Conservation (phyloP, 345 rosid species). For the Lepidium africanum region DNA sequence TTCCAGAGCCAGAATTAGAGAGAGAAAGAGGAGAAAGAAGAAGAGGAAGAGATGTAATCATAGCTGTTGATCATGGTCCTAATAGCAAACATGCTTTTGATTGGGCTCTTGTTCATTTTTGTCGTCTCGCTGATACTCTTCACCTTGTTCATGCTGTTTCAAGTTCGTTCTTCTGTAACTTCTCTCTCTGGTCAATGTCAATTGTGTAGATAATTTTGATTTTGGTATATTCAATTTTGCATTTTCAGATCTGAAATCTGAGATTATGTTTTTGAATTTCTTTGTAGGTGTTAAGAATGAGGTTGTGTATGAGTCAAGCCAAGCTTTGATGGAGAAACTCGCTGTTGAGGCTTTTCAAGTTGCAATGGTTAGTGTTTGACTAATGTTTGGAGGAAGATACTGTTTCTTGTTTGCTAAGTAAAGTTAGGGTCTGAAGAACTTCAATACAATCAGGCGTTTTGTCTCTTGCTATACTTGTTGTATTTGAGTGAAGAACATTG, state of each 20-base stretch:
- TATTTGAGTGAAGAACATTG: too few relatives aligned
- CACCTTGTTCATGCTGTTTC: constrained; percentile 85
- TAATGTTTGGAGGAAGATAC: neutral
- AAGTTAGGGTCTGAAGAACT: neutral
- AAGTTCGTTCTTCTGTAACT: constrained; percentile 24
- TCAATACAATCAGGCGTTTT: neutral
- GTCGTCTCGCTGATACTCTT: constrained; percentile 76
- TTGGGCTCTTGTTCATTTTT: constrained; percentile 55
- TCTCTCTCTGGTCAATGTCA: neutral
- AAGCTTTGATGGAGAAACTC: constrained; percentile 66
- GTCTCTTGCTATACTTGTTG: too few relatives aligned
- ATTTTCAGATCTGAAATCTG: neutral
- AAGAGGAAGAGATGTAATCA: constrained; percentile 30
- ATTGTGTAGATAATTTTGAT: neutral
- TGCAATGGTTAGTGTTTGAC: constrained; percentile 49
- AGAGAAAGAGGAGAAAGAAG: constrained; percentile 69
- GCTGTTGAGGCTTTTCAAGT: constrained; percentile 71
- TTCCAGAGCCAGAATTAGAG: constrained; percentile 51
- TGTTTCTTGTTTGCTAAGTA: constrained; percentile 5
- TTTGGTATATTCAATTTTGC: neutral
- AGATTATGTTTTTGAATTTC: neutral
- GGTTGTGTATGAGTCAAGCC: constrained; percentile 52
- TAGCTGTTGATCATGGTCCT: constrained; percentile 31
- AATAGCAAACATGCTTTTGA: constrained; percentile 33
- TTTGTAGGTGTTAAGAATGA: constrained; percentile 38